Evolutionary conservation across 2,329 filamentous ascomycete genomes (phyloP).

Genomic region (Colletotrichum lentis): DNA sequence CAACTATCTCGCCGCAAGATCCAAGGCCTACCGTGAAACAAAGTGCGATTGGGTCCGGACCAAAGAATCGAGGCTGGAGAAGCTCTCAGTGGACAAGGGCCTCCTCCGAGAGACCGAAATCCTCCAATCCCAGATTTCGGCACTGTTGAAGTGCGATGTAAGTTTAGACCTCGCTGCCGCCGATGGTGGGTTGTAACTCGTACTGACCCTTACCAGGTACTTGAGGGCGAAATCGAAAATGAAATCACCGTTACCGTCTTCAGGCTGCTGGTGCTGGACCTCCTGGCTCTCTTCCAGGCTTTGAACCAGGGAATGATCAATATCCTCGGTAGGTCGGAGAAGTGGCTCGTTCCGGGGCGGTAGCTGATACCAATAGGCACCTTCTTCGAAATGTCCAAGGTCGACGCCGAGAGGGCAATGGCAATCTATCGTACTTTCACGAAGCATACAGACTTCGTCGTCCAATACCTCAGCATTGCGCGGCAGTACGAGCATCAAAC

Average conservation of each 20-base stretch:
- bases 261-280: constrained; percentile 86
- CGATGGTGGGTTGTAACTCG: background rate
- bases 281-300: constrained; percentile 89
- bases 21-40: constrained; percentile 82
- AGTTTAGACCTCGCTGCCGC: constrained; percentile 47
- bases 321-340: constrained; percentile 75
- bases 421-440: constrained; percentile 92
- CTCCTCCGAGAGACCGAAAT: constrained; percentile 89
- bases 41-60: constrained; percentile 89
- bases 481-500: constrained; percentile 93
- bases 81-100: constrained; percentile 88
- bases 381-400: constrained; percentile 97
- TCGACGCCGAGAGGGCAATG: constrained; percentile 91
- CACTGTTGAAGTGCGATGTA: constrained; percentile 89
- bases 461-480: constrained; percentile 86
- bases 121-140: constrained; percentile 86
- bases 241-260: constrained; percentile 97
- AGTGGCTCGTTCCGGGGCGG: constrained; percentile 19
- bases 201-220: constrained; percentile 63
- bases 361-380: constrained; percentile 67
- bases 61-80: constrained; percentile 84
- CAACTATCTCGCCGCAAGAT: constrained; percentile 83
- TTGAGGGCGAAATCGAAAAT: constrained; percentile 89
- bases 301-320: constrained; percentile 98
- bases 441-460: constrained; percentile 89